Evolutionary conservation across 2,329 filamentous ascomycete species (phyloP).

Genomic region (Neonectria ditissima): DNA sequence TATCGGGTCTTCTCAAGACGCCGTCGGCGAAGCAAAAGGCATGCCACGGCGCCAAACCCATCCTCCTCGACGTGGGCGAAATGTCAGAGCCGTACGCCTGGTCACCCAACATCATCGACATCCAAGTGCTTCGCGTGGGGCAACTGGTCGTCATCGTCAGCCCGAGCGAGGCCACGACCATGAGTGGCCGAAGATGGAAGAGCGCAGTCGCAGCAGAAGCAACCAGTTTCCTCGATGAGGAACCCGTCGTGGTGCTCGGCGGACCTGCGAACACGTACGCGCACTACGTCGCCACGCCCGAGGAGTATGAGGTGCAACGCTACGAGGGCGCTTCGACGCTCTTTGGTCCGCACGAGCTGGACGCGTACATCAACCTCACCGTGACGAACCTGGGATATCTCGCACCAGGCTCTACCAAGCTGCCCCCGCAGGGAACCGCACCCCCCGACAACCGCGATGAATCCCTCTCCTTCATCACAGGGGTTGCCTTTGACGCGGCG

Average conservation of each 20-base stretch:
- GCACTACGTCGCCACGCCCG: slow-evolving; percentile 82
- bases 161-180: slow-evolving; percentile 90
- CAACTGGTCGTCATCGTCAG: slow-evolving; percentile 86
- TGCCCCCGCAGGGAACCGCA: slow-evolving; percentile 64
- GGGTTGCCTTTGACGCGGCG: slow-evolving; percentile 79
- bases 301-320: slow-evolving; percentile 86
- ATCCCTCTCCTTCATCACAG: slow-evolving; percentile 84
- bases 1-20: slow-evolving; percentile 77
- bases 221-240: slow-evolving; percentile 58
- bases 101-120: slow-evolving; percentile 91
- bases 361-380: slow-evolving; percentile 89
- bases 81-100: slow-evolving; percentile 83
- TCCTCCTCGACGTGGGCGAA: slow-evolving; percentile 89
- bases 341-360: slow-evolving; percentile 83
- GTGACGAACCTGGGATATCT: slow-evolving; percentile 66
- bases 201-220: slow-evolving; percentile 71
- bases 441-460: slow-evolving; percentile 83
- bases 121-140: slow-evolving; percentile 86
- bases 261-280: slow-evolving; percentile 93
- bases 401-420: slow-evolving; percentile 51
- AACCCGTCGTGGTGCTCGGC: slow-evolving; percentile 84
- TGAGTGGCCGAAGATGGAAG: slow-evolving; percentile 91
- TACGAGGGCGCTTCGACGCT: slow-evolving; percentile 97
- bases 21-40: slow-evolving; percentile 76
- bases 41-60: slow-evolving; percentile 86